Evolutionary conservation across 257 asterid species (phyloP).

Genomic region (Plantago ovata): DNA sequence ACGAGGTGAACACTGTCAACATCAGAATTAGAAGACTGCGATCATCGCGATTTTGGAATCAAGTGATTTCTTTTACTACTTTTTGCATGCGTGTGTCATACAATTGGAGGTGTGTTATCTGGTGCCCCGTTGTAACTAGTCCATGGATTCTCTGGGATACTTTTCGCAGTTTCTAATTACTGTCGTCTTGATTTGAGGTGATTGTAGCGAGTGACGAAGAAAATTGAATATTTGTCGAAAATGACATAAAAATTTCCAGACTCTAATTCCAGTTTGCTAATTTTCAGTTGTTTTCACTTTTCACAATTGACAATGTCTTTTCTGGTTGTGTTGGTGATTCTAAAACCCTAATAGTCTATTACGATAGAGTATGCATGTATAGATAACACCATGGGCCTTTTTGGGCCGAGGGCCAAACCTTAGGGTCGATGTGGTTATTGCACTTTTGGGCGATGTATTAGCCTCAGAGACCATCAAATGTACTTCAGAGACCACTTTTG

Average conservation of each 20-base stretch:
- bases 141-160: constrained; percentile 1
- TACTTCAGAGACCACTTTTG: too few relatives aligned
- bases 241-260: neutral
- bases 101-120: constrained; percentile 6
- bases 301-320: too few relatives aligned
- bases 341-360: too few relatives aligned
- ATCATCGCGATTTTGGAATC: neutral
- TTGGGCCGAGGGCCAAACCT: too few relatives aligned
- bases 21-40: neutral
- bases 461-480: too few relatives aligned
- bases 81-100: neutral
- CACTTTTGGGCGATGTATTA: too few relatives aligned
- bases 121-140: constrained; percentile 6
- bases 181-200: neutral
- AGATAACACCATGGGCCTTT: too few relatives aligned
- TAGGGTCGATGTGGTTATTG: too few relatives aligned
- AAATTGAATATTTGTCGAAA: neutral
- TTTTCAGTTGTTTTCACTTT: neutral
- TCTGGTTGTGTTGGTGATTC: too few relatives aligned
- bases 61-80: neutral
- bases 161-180: neutral
- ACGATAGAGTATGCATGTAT: too few relatives aligned
- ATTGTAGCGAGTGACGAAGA: neutral
- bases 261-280: neutral
- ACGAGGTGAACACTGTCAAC: neutral